Evolutionary conservation across 805 yeast species (phyloP).

Genomic region (Scheffersomyces stipitis): DNA sequence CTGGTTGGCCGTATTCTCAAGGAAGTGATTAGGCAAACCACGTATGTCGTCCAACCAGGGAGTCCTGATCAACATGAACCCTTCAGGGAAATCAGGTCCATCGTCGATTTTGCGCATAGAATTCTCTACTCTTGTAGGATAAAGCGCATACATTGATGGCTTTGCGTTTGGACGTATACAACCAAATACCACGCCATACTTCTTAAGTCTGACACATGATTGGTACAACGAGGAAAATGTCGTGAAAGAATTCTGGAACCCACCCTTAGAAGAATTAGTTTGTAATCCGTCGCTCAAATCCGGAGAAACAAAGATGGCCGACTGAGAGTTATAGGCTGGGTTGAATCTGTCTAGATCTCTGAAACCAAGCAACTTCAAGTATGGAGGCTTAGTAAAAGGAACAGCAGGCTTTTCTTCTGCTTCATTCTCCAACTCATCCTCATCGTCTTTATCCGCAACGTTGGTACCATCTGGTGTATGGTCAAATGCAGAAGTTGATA

Average conservation of each 20-base stretch:
- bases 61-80: conserved; percentile 64
- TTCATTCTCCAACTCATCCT: conserved; percentile 4
- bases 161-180: conserved; percentile 50
- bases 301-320: conserved; percentile 67
- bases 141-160: conserved; percentile 59
- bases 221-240: conserved; percentile 70
- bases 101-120: conserved; percentile 16
- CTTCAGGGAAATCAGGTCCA: conserved; percentile 54
- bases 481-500: conserved; percentile 36
- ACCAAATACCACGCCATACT: conserved; percentile 75
- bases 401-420: conserved; percentile 6
- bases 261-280: conserved; percentile 28
- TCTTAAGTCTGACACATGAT: conserved; percentile 49
- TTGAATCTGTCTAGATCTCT: conserved; percentile 46
- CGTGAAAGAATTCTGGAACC: conserved; percentile 58
- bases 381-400: conserved; percentile 37
- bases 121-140: conserved; percentile 46
- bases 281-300: conserved; percentile 46
- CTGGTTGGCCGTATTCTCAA: conserved; percentile 10
- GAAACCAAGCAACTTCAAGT: conserved; percentile 69
- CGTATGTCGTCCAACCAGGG: conserved; percentile 81
- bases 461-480: conserved; percentile 18
- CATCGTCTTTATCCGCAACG: conserved; percentile 1
- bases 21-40: conserved; percentile 49
- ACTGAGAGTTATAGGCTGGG: conserved; percentile 51